Evolutionary conservation across 345 rosid species (phyloP).

Genomic region (Salix dunnii): DNA sequence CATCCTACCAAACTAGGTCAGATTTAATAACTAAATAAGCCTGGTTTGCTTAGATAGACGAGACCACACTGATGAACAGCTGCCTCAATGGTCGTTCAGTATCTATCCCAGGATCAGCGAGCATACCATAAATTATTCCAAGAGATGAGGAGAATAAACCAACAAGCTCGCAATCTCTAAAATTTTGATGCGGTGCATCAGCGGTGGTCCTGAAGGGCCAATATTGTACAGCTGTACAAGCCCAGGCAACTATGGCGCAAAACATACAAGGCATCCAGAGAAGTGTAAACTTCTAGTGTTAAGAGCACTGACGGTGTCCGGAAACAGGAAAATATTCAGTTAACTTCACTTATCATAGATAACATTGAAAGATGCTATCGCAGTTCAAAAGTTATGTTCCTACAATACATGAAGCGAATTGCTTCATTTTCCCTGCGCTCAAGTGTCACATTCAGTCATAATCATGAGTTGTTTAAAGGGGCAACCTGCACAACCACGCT

Average conservation of each 20-base stretch:
- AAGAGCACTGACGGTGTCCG: neutral
- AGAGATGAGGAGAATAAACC: neutral
- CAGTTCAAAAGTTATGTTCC: slow-evolving; percentile 1
- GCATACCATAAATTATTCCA: neutral
- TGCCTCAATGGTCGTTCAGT: neutral
- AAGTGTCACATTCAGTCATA: neutral
- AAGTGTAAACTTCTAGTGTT: neutral
- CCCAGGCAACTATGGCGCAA: neutral
- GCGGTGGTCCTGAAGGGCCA: neutral
- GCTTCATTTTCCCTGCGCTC: slow-evolving; percentile 4
- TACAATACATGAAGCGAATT: slow-evolving; percentile 11
- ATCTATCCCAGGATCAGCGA: neutral
- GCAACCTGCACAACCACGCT: slow-evolving; percentile 3
- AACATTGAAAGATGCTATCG: neutral
- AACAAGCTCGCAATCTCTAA: neutral
- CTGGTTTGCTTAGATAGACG: neutral
- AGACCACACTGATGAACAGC: neutral
- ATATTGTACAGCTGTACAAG: neutral
- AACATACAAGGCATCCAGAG: neutral
- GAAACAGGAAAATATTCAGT: neutral
- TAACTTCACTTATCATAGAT: neutral
- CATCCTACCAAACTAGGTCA: no score
- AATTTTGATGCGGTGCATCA: neutral
- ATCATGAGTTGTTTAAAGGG: neutral
- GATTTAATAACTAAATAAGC: no score